Percentiles rank a stretch among this genome's conserved stretches.
Evolutionary conservation across 768 basidiomycete species (phyloP).

Genomic region (Kwoniella botswanensis): DNA sequence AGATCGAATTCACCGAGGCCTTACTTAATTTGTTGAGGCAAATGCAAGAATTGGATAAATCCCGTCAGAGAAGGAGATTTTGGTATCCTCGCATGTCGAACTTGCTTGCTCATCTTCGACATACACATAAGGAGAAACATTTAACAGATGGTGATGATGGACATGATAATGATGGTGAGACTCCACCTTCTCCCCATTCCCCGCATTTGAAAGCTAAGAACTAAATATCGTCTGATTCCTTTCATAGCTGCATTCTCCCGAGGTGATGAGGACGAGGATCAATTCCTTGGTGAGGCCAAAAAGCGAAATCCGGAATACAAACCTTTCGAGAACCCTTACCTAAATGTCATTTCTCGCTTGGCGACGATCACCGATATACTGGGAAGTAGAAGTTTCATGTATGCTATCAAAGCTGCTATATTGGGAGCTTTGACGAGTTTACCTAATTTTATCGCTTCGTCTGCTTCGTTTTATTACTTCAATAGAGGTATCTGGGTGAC

Average conservation of each 20-base stretch:
- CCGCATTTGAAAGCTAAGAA: neutral
- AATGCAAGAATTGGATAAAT: slow-evolving; percentile 43
- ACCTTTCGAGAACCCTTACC: slow-evolving; percentile 41
- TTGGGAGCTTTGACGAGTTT: slow-evolving; percentile 45
- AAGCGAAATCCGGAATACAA: slow-evolving; percentile 51
- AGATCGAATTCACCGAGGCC: slow-evolving; percentile 53
- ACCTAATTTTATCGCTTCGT: slow-evolving; percentile 48
- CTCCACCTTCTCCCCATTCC: too few species aligned
- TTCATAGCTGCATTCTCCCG: slow-evolving; percentile 27
- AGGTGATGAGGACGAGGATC: slow-evolving; percentile 28
- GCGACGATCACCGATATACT: slow-evolving; percentile 35
- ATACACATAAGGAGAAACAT: slow-evolving; percentile 34
- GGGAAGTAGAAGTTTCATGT: slow-evolving; percentile 49
- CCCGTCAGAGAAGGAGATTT: slow-evolving; percentile 27
- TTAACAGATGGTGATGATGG: slow-evolving; percentile 38
- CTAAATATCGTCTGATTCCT: neutral
- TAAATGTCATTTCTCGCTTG: slow-evolving; percentile 40
- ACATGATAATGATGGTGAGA: slow-evolving; percentile 40
- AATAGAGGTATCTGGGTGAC: slow-evolving; percentile 51
- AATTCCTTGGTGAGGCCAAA: slow-evolving; percentile 45
- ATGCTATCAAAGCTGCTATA: slow-evolving; percentile 52
- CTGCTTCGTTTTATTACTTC: slow-evolving; percentile 51
- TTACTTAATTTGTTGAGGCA: slow-evolving; percentile 36
- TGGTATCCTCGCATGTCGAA: slow-evolving; percentile 42
- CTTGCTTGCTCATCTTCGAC: slow-evolving; percentile 30